Percentiles rank a stretch among this genome's conserved stretches.
Conservation (phyloP, 805 yeast species). For the Brettanomyces nanus region DNA sequence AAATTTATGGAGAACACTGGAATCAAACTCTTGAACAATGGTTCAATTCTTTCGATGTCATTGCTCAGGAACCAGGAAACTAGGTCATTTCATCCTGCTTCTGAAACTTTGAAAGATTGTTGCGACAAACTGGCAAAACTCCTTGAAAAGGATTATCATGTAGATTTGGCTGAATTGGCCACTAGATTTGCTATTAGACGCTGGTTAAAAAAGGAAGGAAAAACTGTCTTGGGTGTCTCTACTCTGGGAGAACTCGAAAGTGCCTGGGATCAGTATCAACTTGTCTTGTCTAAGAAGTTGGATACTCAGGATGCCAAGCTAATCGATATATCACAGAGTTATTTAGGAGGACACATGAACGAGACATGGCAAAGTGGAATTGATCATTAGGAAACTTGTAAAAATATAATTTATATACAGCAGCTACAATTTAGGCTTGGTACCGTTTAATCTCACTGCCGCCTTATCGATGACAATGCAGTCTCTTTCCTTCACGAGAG, state of each 20-base stretch:
- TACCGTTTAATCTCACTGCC: constrained; percentile 47
- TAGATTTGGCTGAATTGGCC: constrained; percentile 76
- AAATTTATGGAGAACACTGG: constrained; percentile 45
- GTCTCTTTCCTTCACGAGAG: constrained; percentile 71
- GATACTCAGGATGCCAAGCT: constrained; percentile 35
- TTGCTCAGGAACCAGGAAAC: constrained; percentile 61
- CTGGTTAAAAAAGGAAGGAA: constrained; percentile 45
- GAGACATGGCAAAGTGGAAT: constrained; percentile 53
- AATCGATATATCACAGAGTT: constrained; percentile 33
- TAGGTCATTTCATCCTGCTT: constrained; percentile 75
- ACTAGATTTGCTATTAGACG: constrained; percentile 62
- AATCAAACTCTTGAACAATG: constrained; percentile 58
- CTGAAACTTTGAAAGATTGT: constrained; percentile 44
- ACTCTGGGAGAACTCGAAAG: constrained; percentile 50
- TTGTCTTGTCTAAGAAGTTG: constrained; percentile 29
- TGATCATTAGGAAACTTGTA: constrained; percentile 7
- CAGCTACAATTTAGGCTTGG: constrained; percentile 3
- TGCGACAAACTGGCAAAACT: constrained; percentile 37
- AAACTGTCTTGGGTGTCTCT: constrained; percentile 75
- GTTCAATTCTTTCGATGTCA: constrained; percentile 86
- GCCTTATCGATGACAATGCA: constrained; percentile 79
- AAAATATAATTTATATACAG: not conserved
- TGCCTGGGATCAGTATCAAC: constrained; percentile 54
- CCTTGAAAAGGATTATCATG: constrained; percentile 30
- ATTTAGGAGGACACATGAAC: constrained; percentile 47